Conservation (phyloP, 345 rosid genomes). For the Eucalyptus virginea region DNA sequence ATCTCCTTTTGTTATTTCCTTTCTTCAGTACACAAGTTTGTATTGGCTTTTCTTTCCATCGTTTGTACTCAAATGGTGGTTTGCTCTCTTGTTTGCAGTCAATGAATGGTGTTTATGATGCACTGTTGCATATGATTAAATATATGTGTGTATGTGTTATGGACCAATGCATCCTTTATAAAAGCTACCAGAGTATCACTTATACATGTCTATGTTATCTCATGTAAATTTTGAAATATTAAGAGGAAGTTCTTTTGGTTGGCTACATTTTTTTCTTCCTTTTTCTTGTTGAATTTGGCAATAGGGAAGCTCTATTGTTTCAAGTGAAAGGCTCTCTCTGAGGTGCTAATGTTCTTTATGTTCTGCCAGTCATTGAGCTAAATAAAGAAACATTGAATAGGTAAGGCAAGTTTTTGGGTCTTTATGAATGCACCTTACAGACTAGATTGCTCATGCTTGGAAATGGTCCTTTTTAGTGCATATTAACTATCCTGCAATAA, state of each 20-base stretch:
- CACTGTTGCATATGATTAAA: background rate
- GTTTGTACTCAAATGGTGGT: background rate
- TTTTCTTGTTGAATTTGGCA: background rate
- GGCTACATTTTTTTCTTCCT: background rate
- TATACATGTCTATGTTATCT: background rate
- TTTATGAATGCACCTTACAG: background rate
- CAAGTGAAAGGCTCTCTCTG: background rate
- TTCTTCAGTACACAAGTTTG: background rate
- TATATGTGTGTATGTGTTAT: background rate
- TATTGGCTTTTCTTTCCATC: background rate
- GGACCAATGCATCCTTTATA: background rate
- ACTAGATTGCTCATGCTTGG: background rate
- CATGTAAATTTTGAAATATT: background rate
- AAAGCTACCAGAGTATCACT: background rate
- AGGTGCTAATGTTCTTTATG: background rate
- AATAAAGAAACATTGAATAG: background rate
- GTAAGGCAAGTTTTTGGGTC: background rate
- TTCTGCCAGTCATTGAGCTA: background rate
- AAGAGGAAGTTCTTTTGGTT: background rate
- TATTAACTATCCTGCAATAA: background rate
- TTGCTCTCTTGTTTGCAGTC: background rate
- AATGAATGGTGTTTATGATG: background rate
- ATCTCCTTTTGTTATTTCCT: background rate
- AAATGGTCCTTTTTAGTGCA: background rate
- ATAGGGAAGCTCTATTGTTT: background rate